Evolutionary conservation across 345 rosid genomes (phyloP).

Genomic region (Populus nigra): DNA sequence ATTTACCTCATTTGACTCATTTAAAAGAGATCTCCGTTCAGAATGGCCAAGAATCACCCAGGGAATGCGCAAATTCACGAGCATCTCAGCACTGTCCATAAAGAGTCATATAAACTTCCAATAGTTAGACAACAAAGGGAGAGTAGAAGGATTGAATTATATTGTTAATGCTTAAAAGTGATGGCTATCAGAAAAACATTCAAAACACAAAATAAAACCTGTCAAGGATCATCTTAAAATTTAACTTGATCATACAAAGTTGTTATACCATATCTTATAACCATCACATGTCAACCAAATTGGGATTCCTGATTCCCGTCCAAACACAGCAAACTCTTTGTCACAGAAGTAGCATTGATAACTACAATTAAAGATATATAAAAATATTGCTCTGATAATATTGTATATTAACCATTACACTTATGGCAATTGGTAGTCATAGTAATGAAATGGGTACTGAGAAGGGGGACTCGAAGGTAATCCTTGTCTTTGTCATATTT

Average conservation of each 20-base stretch:
- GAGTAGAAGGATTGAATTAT: background rate
- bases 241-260: background rate
- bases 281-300: background rate
- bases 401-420: background rate
- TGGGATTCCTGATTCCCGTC: background rate
- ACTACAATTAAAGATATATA: background rate
- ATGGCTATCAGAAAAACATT: background rate
- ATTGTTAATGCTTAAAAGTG: background rate
- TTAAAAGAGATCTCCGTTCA: conserved; percentile 56
- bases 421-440: background rate
- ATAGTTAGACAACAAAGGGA: background rate
- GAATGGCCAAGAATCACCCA: conserved; percentile 77
- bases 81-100: conserved; percentile 62
- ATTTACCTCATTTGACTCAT: conserved; percentile 53
- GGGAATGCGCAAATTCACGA: conserved; percentile 52
- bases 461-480: background rate
- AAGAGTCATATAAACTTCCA: background rate
- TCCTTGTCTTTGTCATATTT: background rate
- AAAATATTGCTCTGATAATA: background rate
- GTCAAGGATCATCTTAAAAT: background rate
- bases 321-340: background rate
- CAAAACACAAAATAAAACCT: background rate
- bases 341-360: background rate
- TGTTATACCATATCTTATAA: background rate
- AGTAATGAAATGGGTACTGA: background rate